These are phyloP conservation scores for Leccinum longicurvipes DNA, from an alignment of 768 basidiomycete species.

Conservation along the genomic window DNA sequence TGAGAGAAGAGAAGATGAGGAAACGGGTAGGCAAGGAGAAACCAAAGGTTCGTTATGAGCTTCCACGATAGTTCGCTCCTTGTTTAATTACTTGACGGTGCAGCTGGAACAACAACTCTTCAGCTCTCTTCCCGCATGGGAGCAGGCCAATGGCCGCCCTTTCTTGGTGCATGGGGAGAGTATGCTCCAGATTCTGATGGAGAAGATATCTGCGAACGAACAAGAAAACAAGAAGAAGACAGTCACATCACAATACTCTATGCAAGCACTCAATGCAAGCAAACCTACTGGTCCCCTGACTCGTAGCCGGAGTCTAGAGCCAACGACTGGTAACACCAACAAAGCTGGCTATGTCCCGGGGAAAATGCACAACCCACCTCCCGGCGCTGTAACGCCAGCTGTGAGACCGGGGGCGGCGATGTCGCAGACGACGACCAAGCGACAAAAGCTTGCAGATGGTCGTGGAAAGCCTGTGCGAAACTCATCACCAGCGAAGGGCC, in stretches of 20 bases:
- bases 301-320: constrained; percentile 29
- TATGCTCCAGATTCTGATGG: constrained; percentile 75
- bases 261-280: constrained; percentile 25
- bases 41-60: constrained; percentile 59
- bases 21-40: constrained; percentile 92
- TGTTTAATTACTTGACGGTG: constrained; percentile 34
- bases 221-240: constrained; percentile 76
- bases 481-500: constrained; percentile 28
- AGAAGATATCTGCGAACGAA: constrained; percentile 63
- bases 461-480: constrained; percentile 17
- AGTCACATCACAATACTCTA: constrained; percentile 33
- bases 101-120: constrained; percentile 91
- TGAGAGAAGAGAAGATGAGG: constrained; percentile 96
- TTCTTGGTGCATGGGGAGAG: constrained; percentile 87
- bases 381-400: constrained; percentile 55
- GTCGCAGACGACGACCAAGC: constrained; percentile 55
- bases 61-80: background rate
- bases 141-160: constrained; percentile 62
- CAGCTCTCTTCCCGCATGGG: constrained; percentile 79
- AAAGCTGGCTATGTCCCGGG: constrained; percentile 29
- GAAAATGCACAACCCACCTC: constrained; percentile 25
- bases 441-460: constrained; percentile 52
- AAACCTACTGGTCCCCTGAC: constrained; percentile 17
- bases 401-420: constrained; percentile 44
- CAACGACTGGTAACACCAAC: constrained; percentile 8